These are phyloP conservation scores for Adansonia madagascariensis DNA, from an alignment of 441 rosid genomes.

Conservation along the genomic window DNA sequence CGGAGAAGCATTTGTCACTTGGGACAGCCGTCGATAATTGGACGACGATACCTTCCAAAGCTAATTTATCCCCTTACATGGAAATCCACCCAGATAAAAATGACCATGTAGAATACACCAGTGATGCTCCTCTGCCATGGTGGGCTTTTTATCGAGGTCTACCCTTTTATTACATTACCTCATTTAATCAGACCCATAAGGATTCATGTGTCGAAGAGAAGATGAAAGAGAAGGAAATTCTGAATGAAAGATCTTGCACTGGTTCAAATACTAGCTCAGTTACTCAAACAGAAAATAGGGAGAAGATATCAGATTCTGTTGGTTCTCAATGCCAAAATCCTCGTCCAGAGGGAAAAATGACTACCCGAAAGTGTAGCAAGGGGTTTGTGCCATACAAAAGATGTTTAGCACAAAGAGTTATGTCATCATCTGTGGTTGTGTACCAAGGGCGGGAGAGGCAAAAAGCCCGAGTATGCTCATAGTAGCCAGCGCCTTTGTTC, in stretches of 20 bases:
- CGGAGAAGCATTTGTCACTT: constrained; percentile 42
- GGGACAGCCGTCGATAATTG: constrained; percentile 27
- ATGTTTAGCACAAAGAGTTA: constrained; percentile 57
- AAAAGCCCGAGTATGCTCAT: constrained; percentile 60
- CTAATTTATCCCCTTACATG: constrained; percentile 3
- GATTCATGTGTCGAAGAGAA: constrained; percentile 19
- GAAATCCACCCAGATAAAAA: constrained; percentile 23
- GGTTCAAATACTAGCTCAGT: constrained; percentile 44
- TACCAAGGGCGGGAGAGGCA: constrained; percentile 46
- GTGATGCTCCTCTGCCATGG: constrained; percentile 26
- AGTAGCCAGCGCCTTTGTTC: constrained; percentile 12
- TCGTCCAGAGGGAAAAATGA: constrained; percentile 25
- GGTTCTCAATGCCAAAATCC: constrained; percentile 36
- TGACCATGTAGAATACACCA: constrained; percentile 21
- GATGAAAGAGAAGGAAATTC: constrained; percentile 30
- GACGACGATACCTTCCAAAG: constrained; percentile 6
- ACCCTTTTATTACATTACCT: constrained; percentile 26
- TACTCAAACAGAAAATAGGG: constrained; percentile 39
- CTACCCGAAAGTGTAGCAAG: constrained; percentile 24
- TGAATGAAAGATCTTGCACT: constrained; percentile 45
- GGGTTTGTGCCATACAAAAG: constrained; percentile 73
- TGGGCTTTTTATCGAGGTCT: constrained; percentile 30
- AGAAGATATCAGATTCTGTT: constrained; percentile 33
- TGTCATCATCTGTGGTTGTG: constrained; percentile 37
- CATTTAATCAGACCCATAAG: constrained; percentile 21